A percentile compares a stretch with the other conserved stretches of the same genome.
phyloP scores from a whole-genome alignment of 257 asterid genomes.

The Solanum virginianum region DNA sequence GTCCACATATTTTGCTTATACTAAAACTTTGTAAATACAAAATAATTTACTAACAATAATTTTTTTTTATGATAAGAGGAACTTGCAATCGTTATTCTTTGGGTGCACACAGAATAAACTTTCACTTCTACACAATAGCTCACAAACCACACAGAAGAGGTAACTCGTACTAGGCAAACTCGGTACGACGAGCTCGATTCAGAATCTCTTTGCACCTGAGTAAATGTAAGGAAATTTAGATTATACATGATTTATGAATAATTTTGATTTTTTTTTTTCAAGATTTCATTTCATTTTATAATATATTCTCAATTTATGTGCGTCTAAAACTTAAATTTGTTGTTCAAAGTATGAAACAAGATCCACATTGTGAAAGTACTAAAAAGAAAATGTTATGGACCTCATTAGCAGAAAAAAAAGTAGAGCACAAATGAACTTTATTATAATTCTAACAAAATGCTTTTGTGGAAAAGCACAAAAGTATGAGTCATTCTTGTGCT shows the following conservation, averaged over 20 bases:
- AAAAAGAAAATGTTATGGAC: neutral
- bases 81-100: too few relatives aligned
- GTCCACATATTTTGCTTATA: neutral
- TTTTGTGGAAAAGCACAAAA: conserved; percentile 3
- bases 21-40: neutral
- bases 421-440: neutral
- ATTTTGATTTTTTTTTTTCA: too few relatives aligned
- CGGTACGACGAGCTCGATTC: too few relatives aligned
- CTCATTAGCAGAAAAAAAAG: conserved; percentile 12
- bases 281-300: too few relatives aligned
- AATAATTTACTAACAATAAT: neutral
- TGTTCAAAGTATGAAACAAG: neutral
- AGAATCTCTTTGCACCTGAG: too few relatives aligned
- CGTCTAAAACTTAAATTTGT: neutral
- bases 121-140: fast-evolving
- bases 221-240: too few relatives aligned
- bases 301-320: neutral
- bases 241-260: too few relatives aligned
- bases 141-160: fast-evolving
- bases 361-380: neutral
- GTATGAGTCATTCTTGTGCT: conserved; percentile 2
- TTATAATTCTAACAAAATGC: neutral
- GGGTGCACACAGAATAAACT: too few relatives aligned
- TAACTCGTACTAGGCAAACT: too few relatives aligned
- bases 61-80: too few relatives aligned